Evolutionary conservation across 306 rosid genomes (phyloP), one percentile per base, ranked within the genome.

Genomic region (Pachyrhizus erosus): DNA sequence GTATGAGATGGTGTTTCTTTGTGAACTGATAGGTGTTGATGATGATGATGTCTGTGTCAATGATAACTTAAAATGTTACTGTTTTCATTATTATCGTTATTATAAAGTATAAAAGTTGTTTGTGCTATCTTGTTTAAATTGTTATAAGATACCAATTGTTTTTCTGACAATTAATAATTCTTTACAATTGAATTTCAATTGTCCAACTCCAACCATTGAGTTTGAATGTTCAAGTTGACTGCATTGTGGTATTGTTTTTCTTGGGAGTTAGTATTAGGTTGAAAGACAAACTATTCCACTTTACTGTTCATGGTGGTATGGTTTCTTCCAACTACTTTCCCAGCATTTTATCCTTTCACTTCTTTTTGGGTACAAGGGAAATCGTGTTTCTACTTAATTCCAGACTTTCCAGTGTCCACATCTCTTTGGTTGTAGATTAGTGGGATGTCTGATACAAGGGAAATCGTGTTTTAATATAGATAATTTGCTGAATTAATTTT

Each of bases 41-140:
- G 40, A 43, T 2, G 2, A 52, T 67, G 24, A n/a, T n/a, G n/a
- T 49, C 84, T 45, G 52, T 58, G 24, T 39, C 18, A 26, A 62
- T 55, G 5, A 20, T 73, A 61, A 66, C 80, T 62, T 18, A 64
- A 72, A 65, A n/a, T 65, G 52, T 74, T 40, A 65, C 48, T 49
- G n/a, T 62, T 73, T 20, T 49, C 43, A 8, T 27, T 33, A 34
- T 64, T 62, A 60, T 68, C 7, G 23, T 48, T 66, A 9, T 33
- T 76, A 29, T 55, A 10, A 52, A 43, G 10, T 42, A 55, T 43
- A 51, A 14, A 61, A 39, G n/a, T 13, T 4, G 20, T 52, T 75
- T 75, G 24, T 73, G 45, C 75, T 37, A 51, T n/a, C n/a, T n/a
- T n/a, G n/a, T n/a, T n/a, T n/a, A n/a, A n/a, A n/a, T n/a, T n/a